Evolutionary conservation across 164 flowering plant genomes (phyloP).

Genomic region (Vitis rotundifolia): DNA sequence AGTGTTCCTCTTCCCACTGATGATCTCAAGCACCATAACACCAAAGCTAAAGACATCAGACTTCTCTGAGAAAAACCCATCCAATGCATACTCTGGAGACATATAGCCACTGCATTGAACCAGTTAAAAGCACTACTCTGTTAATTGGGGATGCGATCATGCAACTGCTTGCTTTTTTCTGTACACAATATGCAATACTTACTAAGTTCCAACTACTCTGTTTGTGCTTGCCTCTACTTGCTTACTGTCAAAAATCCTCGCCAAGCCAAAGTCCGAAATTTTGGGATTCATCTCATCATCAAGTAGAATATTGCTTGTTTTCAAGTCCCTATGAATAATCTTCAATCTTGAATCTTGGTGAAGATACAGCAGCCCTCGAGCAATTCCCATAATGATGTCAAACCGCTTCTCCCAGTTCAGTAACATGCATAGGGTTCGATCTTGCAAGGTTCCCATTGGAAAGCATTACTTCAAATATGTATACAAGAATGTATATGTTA

Average conservation of each 20-base stretch:
- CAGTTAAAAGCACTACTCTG: no score
- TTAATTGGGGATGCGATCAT: background rate
- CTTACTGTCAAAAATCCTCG: conserved; percentile 3
- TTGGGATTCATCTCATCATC: conserved; percentile 10
- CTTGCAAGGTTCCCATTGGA: background rate
- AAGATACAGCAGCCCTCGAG: conserved; percentile 12
- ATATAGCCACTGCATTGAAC: conserved; percentile 16
- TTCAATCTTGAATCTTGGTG: conserved; percentile 10
- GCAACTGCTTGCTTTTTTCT: background rate
- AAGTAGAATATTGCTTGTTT: conserved; percentile 7
- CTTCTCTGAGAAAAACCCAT: conserved; percentile 14
- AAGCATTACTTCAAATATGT: background rate
- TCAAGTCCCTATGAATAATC: conserved; percentile 10
- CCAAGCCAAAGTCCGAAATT: conserved; percentile 16
- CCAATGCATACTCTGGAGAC: conserved; percentile 17
- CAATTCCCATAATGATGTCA: conserved; percentile 6
- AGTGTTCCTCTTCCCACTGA: conserved; percentile 16
- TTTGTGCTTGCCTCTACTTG: conserved; percentile 13
- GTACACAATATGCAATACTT: background rate
- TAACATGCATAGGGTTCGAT: background rate
- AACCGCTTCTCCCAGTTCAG: conserved; percentile 3
- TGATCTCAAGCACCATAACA: conserved; percentile 11
- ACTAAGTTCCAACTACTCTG: conserved; percentile 15
- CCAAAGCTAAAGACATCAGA: conserved; percentile 21
- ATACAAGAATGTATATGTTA: background rate